phyloP scores from a whole-genome alignment of 2,329 filamentous ascomycete genomes.

The Arthrocladium fulminans region DNA sequence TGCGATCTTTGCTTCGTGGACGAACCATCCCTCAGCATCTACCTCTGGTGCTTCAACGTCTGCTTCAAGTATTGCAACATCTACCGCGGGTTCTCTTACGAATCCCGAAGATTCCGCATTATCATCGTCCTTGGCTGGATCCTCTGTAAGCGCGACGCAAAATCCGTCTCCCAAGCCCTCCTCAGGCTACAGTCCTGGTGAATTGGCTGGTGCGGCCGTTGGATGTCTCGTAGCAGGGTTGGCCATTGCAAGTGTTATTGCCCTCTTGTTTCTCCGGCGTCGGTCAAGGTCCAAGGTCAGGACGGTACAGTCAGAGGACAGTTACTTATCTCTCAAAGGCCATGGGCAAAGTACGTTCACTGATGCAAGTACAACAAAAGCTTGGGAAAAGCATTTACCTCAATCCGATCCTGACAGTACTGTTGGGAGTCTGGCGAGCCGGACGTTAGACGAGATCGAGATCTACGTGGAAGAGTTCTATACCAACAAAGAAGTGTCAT shows the following conservation, averaged over 20 bases:
- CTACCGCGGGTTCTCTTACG: too few species aligned
- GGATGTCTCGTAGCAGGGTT: constrained; percentile 22
- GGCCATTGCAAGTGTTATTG: constrained; percentile 14
- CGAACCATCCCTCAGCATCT: too few species aligned
- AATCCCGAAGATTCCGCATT: too few species aligned
- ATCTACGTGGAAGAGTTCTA: constrained; percentile 32
- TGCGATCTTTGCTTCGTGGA: too few species aligned
- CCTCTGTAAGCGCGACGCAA: constrained; percentile 7
- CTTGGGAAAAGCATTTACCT: constrained; percentile 19
- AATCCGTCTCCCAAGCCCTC: not conserved
- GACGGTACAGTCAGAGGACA: not conserved
- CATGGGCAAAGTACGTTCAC: not conserved
- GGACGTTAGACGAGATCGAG: constrained; percentile 26
- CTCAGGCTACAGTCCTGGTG: constrained; percentile 12
- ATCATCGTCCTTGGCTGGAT: constrained; percentile 4
- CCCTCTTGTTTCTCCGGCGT: constrained; percentile 11
- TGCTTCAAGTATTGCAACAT: too few species aligned
- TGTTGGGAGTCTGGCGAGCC: constrained; percentile 22
- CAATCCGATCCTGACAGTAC: constrained; percentile 26
- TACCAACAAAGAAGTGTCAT: not conserved
- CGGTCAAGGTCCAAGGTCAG: constrained; percentile 20
- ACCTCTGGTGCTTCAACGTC: too few species aligned
- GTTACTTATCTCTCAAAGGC: not conserved
- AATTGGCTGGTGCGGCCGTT: constrained; percentile 24
- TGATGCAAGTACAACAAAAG: not conserved